Evolutionary conservation across 2,329 filamentous ascomycete genomes (phyloP).

Genomic region (Mycosphaerelloides madeirae): DNA sequence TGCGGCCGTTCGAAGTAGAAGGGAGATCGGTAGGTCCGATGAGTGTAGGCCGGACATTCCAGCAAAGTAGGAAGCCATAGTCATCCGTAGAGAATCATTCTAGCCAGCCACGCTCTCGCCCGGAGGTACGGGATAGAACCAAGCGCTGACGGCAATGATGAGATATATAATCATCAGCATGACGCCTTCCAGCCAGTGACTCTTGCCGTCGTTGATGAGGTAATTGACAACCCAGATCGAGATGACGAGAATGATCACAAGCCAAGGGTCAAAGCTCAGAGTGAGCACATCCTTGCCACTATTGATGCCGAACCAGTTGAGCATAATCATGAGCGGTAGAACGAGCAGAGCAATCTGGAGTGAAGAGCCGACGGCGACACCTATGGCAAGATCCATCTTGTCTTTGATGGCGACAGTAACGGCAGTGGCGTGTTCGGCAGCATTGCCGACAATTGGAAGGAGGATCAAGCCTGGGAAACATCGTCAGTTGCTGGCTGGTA

Average conservation of each 20-base stretch:
- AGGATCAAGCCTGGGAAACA: conserved; percentile 46
- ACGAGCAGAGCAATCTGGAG: conserved; percentile 63
- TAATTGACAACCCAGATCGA: conserved; percentile 55
- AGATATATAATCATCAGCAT: conserved; percentile 49
- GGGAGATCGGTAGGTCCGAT: too few species aligned
- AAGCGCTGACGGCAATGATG: conserved; percentile 58
- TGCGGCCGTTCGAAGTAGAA: too few species aligned
- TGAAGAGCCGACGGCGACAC: conserved; percentile 60
- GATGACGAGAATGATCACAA: conserved; percentile 64
- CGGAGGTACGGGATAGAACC: conserved; percentile 39
- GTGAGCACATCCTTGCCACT: conserved; percentile 54
- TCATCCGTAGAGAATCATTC: too few species aligned
- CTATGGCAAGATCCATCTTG: conserved; percentile 65
- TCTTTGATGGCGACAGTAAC: conserved; percentile 59
- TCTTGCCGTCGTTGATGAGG: conserved; percentile 49
- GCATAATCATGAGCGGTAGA: conserved; percentile 55
- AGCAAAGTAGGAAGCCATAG: too few species aligned
- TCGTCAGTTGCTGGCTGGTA: background rate
- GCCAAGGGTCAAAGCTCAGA: conserved; percentile 81
- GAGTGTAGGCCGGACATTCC: too few species aligned
- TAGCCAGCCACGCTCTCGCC: conserved; percentile 18
- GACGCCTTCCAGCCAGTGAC: conserved; percentile 56
- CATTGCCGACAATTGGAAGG: conserved; percentile 62
- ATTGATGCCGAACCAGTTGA: conserved; percentile 56
- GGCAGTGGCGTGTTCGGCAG: conserved; percentile 62